Base-by-base conservation (phyloP, 1,284 basidiomycete species). In the Ustilago xerochloae region DNA sequence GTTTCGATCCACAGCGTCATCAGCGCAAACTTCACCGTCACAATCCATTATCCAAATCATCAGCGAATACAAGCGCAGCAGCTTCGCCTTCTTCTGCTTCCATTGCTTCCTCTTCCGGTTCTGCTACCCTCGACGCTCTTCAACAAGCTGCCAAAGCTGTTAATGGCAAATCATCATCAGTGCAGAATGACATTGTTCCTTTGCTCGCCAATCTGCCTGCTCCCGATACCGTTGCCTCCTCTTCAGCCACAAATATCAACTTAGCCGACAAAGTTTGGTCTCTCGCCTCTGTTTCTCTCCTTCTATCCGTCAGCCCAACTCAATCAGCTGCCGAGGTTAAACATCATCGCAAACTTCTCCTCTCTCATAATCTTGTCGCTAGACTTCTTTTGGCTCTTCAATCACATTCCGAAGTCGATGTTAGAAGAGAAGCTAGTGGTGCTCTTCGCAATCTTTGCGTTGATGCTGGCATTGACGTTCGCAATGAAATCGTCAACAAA, bases 401-500 rank as follows among this genome's bases (percentile, higher is more conserved):
- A 7, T 62, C 75, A 0, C 69, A 77, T 32, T 70, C 75, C 33
- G 63, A 77, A 20, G 64, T 81, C 32, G 77, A 81, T 32, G 70
- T 81, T 20, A 72, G 77, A 41, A 58, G 71, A n/a, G 81, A 82
- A 64, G 82, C 82, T 8, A 76, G 77, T 32, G 81, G 81, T 20
- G 77, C 76, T 2, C 71, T 84, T n/a, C 76, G 81, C 45, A 84
- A 83, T 41, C 65, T 84, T 35, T 83, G 81, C 53, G 68, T 84
- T 41, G 78, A 83, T 28, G 74, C 76, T 6, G 72, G 75, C 35
- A 56, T 65, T 38, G 75, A 75, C 24, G 69, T 72, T 22, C 49
- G 78, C 26, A 75, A 62, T 41, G 59, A 77, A 56, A 41, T 82
- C 12, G 79, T 69, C 35, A 71, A 76, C 60, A 76, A 82, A 39